Percentiles rank a stretch among this genome's conserved stretches.
Conservation (phyloP, 768 basidiomycete genomes). For the Tulasnella calospora region DNA sequence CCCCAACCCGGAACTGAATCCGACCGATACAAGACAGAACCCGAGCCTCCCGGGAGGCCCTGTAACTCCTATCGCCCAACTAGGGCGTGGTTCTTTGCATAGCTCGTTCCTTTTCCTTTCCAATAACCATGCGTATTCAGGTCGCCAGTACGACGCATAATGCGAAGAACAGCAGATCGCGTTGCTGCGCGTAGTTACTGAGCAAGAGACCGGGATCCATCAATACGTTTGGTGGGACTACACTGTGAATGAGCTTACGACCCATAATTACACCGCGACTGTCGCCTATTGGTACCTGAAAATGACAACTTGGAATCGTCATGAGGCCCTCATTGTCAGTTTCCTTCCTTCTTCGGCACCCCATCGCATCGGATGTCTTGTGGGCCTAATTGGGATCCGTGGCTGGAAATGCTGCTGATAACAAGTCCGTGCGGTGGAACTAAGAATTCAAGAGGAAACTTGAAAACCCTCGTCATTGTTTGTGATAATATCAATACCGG, state of each 20-base stretch:
- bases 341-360: not conserved
- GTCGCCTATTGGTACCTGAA: not conserved
- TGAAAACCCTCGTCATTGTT: not conserved
- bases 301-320: not conserved
- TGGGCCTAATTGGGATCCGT: not conserved
- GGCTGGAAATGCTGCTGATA: not conserved
- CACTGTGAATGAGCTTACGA: not conserved
- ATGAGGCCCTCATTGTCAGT: not conserved
- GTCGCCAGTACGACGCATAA: not conserved
- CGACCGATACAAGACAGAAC: too few species aligned
- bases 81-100: too few species aligned
- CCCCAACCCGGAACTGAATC: not conserved
- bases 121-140: too few species aligned
- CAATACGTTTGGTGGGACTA: not conserved
- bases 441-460: not conserved
- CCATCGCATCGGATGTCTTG: not conserved
- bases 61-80: too few species aligned
- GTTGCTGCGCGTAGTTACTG: not conserved
- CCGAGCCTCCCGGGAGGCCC: too few species aligned
- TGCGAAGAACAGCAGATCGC: not conserved
- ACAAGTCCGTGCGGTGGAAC: too few species aligned
- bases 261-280: not conserved
- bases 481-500: not conserved
- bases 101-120: too few species aligned
- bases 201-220: not conserved